phyloP scores from a whole-genome alignment of 192 early-diverging fungal species.

The Coemansia sp. region DNA sequence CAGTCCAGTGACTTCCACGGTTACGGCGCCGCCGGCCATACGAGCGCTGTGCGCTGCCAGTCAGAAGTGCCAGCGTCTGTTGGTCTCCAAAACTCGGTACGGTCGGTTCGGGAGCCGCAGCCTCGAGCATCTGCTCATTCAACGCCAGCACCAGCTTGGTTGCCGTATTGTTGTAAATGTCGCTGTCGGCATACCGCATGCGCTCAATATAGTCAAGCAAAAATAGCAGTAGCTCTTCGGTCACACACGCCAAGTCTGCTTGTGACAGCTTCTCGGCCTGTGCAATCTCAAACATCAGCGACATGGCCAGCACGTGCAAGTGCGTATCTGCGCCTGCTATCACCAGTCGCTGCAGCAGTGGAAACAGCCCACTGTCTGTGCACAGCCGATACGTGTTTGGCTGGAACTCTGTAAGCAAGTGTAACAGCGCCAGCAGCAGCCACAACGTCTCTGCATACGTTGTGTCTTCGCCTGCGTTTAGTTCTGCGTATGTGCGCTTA shows the following conservation, averaged over 20 bases:
- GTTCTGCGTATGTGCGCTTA: constrained; percentile 49
- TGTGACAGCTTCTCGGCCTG: constrained; percentile 45
- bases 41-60: constrained; percentile 11
- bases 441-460: constrained; percentile 32
- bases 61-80: constrained; percentile 11
- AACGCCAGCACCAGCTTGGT: constrained; percentile 55
- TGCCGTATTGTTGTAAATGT: constrained; percentile 54
- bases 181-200: constrained; percentile 54
- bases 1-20: not conserved
- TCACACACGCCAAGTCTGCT: constrained; percentile 33
- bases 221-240: constrained; percentile 34
- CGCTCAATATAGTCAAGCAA: constrained; percentile 51
- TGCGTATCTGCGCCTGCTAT: constrained; percentile 20
- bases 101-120: not conserved
- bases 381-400: constrained; percentile 39
- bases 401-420: constrained; percentile 49
- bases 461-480: constrained; percentile 19
- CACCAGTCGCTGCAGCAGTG: constrained; percentile 42
- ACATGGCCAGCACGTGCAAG: constrained; percentile 51
- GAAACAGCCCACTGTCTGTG: constrained; percentile 49
- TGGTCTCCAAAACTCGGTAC: constrained; percentile 11
- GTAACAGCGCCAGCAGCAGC: constrained; percentile 48
- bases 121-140: constrained; percentile 40
- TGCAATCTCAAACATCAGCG: constrained; percentile 54
- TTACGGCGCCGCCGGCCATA: constrained; percentile 4